A percentile compares a stretch with the other conserved stretches of the same genome.
Evolutionary conservation across 164 flowering plant species (phyloP).

Genomic region (Dillenia turbinata): DNA sequence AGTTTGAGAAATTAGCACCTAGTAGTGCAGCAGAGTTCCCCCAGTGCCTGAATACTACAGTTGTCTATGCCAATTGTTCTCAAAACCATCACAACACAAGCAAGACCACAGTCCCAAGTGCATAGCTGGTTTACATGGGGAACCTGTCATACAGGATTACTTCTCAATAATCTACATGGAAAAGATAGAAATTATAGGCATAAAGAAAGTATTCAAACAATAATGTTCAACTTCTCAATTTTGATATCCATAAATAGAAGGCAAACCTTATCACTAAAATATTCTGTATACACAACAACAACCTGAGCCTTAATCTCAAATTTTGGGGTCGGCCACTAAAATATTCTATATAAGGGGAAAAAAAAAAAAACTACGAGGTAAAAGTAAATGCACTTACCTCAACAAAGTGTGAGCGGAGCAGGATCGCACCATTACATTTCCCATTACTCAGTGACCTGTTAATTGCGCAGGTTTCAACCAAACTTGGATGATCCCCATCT

Average conservation of each 20-base stretch:
- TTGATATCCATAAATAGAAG: no score
- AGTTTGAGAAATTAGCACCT: constrained; percentile 37
- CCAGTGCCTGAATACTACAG: constrained; percentile 44
- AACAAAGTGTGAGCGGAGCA: constrained; percentile 44
- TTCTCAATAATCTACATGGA: background rate
- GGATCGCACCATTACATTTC: constrained; percentile 8
- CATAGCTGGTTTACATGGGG: constrained; percentile 74
- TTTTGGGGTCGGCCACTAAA: no score
- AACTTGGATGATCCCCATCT: constrained; percentile 17
- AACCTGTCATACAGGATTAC: constrained; percentile 45
- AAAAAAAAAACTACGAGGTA: background rate
- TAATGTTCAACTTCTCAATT: no score
- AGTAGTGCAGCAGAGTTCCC: constrained; percentile 63
- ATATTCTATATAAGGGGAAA: background rate
- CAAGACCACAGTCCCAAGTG: constrained; percentile 97
- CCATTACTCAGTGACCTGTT: constrained; percentile 10
- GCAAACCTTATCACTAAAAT: no score
- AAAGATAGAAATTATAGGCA: no score
- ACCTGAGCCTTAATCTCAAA: no score
- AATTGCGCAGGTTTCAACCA: constrained; percentile 19
- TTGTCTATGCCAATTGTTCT: constrained; percentile 54
- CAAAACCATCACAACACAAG: constrained; percentile 90
- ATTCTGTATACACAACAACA: no score
- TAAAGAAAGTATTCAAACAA: no score
- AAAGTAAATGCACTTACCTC: constrained; percentile 41